phyloP scores from a whole-genome alignment of 2,329 filamentous ascomycete species.

The Didymella sp. region DNA sequence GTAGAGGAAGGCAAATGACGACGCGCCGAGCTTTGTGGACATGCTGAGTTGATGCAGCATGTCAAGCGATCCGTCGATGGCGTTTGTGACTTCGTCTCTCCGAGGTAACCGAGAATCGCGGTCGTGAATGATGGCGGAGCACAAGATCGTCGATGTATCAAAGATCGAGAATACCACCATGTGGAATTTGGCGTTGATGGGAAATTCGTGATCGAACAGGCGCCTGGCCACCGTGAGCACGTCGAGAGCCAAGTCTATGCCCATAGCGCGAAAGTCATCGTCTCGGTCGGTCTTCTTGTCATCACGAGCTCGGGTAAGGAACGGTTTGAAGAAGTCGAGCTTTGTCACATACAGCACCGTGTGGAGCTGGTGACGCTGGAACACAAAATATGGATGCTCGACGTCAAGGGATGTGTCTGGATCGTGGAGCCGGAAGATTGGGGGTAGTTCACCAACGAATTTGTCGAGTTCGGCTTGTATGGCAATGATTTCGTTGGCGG shows the following conservation, averaged over 20 bases:
- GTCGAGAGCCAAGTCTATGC: conserved; percentile 55
- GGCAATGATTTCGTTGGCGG: conserved; percentile 30
- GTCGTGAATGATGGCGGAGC: conserved; percentile 61
- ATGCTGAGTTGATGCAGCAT: conserved; percentile 42
- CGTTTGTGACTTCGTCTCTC: conserved; percentile 52
- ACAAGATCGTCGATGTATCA: conserved; percentile 59
- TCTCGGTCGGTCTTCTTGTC: conserved; percentile 43
- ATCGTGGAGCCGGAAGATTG: conserved; percentile 49
- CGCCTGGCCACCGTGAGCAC: conserved; percentile 52
- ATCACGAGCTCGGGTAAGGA: conserved; percentile 51
- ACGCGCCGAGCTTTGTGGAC: conserved; percentile 39
- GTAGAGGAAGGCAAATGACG: conserved; percentile 41
- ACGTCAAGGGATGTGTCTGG: conserved; percentile 55
- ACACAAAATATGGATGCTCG: conserved; percentile 52
- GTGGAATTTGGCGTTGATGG: conserved; percentile 58
- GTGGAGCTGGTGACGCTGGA: conserved; percentile 58
- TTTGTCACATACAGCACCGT: conserved; percentile 56
- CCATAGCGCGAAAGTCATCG: conserved; percentile 50
- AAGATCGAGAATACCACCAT: conserved; percentile 60
- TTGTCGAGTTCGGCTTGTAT: conserved; percentile 50
- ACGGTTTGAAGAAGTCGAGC: conserved; percentile 56
- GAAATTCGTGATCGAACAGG: conserved; percentile 56
- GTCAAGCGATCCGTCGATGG: conserved; percentile 45
- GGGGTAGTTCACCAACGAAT: conserved; percentile 56
- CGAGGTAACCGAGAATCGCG: conserved; percentile 51